Conservation (phyloP, 1,284 basidiomycete species). For the Ceratobasidium sp. region DNA sequence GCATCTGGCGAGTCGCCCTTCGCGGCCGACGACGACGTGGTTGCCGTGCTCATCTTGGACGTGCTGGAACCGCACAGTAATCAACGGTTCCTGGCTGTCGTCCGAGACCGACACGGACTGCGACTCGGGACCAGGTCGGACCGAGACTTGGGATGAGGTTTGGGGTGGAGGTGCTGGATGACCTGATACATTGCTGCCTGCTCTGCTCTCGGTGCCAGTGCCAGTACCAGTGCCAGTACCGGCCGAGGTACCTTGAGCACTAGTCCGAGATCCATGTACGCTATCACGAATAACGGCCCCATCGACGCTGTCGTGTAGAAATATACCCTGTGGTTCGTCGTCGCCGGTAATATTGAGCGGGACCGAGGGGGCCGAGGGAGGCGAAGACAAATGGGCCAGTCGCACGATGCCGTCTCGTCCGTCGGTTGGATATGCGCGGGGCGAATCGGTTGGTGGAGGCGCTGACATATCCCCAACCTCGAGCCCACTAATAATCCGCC, state of each 20-base stretch:
- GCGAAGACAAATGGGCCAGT: not conserved
- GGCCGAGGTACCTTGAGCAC: slow-evolving; percentile 2
- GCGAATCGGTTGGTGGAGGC: not conserved
- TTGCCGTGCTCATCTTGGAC: slow-evolving; percentile 71
- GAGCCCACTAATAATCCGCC: not conserved
- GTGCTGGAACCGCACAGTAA: slow-evolving; percentile 74
- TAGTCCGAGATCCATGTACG: slow-evolving; percentile 8
- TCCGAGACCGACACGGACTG: not conserved
- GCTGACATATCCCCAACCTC: not conserved
- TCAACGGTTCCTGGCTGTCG: slow-evolving; percentile 46
- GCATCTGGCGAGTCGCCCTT: slow-evolving; percentile 71
- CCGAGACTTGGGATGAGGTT: not conserved
- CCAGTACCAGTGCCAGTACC: slow-evolving; percentile 10
- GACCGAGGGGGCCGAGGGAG: not conserved
- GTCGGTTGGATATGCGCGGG: slow-evolving; percentile 12
- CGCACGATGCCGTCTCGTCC: slow-evolving; percentile 17
- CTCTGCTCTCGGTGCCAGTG: slow-evolving; percentile 6
- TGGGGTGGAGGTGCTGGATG: not conserved
- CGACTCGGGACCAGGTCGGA: not conserved
- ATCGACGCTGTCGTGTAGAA: slow-evolving; percentile 34
- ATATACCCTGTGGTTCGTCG: not conserved
- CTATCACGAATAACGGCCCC: slow-evolving; percentile 11
- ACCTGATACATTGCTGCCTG: not conserved
- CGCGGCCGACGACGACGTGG: slow-evolving; percentile 75
- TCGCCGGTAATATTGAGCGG: not conserved